Evolutionary conservation across 352 stramenopile genomes (phyloP), one percentile per base, ranked within the genome.

Genomic region (Globisporangium lucens): DNA sequence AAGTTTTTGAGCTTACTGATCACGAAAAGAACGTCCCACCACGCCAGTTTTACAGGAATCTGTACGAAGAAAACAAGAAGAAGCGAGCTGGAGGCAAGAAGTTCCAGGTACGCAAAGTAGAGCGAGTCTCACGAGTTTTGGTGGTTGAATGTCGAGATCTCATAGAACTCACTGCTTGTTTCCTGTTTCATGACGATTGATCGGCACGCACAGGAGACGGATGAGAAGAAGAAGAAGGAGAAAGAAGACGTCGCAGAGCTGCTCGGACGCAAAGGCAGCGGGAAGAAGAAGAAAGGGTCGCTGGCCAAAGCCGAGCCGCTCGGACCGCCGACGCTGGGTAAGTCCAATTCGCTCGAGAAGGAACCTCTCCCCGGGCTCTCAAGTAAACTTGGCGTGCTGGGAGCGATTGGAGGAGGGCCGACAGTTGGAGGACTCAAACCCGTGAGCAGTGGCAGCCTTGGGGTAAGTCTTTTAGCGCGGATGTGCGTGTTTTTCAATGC

Each of bases 11-110:
- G 12, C 33, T 58, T 61, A 62, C 33, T 51, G 27, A 52, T 27
- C 53, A 20, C 29, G 27, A 56, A 52, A 47, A 43, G 30, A 63
- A 64, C 56, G 36, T 27, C 10, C n/a, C 24, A 20, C 53, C 47
- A 9, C 49, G 55, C 46, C 56, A 90, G 78, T 98, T 95, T 71
- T 98, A 98, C 72, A 87, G 91, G 17, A 96, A 92, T 52, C 59
- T 98, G 38, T 98, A 98, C 77, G 89, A 97, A 60, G 91, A 98
- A 65, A 86, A 98, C 74, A 98, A 97, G 82, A 91, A 89, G 58
- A 89, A 91, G 56, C 70, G 61, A 3, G 56, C 71, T 17, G 67
- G 78, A 20, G 58, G 67, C 30, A 82, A 77, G 46, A 79, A 78
- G 43, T 65, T 61, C 3, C 78, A 79, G 69, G 77, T 88, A 65